phyloP scores from a whole-genome alignment of 345 rosid genomes.

The Citropsis articulata region DNA sequence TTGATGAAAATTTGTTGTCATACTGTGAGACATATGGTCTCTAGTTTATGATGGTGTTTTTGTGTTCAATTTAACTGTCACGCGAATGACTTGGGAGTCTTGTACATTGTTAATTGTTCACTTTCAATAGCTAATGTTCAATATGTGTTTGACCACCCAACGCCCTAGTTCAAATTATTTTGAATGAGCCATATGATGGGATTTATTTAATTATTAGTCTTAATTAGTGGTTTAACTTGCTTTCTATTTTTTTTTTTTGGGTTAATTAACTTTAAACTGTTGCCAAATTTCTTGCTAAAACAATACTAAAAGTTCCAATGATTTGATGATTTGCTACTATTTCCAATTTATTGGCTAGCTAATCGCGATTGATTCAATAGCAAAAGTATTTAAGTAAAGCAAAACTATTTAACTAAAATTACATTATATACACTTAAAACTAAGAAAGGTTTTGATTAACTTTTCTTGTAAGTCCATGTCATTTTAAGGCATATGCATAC shows the following conservation, averaged over 20 bases:
- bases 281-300: neutral
- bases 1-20: constrained; percentile 29
- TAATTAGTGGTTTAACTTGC: constrained; percentile 7
- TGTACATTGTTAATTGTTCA: constrained; percentile 12
- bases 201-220: constrained; percentile 5
- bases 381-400: neutral
- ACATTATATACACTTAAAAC: too few relatives aligned
- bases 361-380: constrained; percentile 14
- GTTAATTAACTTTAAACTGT: neutral
- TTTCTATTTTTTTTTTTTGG: neutral
- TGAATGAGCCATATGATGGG: constrained; percentile 10
- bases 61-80: constrained; percentile 22
- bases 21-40: constrained; percentile 37
- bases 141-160: constrained; percentile 20
- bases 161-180: constrained; percentile 1
- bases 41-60: constrained; percentile 39
- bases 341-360: constrained; percentile 11
- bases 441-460: too few relatives aligned
- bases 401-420: too few relatives aligned
- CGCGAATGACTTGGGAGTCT: constrained; percentile 21
- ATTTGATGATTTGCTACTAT: constrained; percentile 26
- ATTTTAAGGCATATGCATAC: too few relatives aligned
- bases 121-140: constrained; percentile 1
- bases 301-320: constrained; percentile 20
- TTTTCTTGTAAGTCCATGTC: too few relatives aligned